Evolutionary conservation across 2,329 filamentous ascomycete genomes (phyloP), one percentile per base, ranked within the genome.

Genomic region (Intubia oerlemansii): DNA sequence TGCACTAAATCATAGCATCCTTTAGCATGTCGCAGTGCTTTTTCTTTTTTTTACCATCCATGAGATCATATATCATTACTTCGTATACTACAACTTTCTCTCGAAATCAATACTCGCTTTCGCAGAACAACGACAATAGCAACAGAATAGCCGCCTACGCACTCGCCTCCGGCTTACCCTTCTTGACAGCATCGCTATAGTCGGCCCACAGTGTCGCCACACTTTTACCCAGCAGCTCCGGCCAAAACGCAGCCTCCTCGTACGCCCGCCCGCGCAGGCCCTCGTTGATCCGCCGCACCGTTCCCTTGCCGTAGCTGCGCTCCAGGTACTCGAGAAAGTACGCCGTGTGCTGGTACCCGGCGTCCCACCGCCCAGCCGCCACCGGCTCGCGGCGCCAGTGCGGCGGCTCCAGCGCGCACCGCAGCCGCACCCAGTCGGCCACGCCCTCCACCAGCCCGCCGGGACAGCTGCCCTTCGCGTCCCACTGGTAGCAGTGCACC

Each of bases 281-380:
- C 42, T 70, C 73, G 42, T 90, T 76, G 28, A 88, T 48, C 32
- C 55, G 59, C 32, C 65, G 54, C 17, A 77, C 58, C 0, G 64
- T 66, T 7, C 65, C 68, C 7, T 47, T 42, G 1, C 68, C 69
- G 38, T 65, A 76, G 27, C 59, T 59, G 20, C 54, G 48, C 51
- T 93, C 84, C 26, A 95, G 52, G 53, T 80, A 92, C 31, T 88
- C 72, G 28, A 95, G 52, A 41, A 95, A 95, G 48, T 80, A 95
- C 1, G 73, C 88, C 6, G 85, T 95, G 39, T 76, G 66, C 54
- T 93, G 75, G 50, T 95, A 95, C 0, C 84, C 84, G 22, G 61
- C 65, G 48, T 92, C 81, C 84, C 84, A 93, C n/a, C 62, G 59
- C 12, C 63, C 62, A 15, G 20, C 27, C 1, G 28, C 21, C 7